Evolutionary conservation across 2,329 filamentous ascomycete genomes (phyloP), one percentile per base, ranked within the genome.

Genomic region (Cryphonectria radicalis): DNA sequence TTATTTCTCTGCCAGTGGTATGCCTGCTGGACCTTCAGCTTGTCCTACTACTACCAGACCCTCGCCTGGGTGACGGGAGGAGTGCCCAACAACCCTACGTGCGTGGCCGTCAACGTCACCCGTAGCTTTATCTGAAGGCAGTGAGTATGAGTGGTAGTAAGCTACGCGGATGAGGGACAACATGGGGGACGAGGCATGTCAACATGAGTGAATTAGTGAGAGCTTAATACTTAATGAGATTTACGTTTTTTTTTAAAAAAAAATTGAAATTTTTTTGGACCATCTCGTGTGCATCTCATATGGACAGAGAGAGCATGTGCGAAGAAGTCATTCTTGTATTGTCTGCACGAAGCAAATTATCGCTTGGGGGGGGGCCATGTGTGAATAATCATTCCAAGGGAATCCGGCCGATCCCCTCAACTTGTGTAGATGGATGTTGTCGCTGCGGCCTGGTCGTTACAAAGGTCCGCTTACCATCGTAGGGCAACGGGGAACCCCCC

Each of bases 51-150:
- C 74, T 81, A 81, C 73, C 76, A 80, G 32, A 76, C 78, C 3
- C 70, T 82, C 11, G 79, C 74, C 22, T 82, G 80, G 79, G 73
- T 76, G 5, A 76, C 76, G 13, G 59, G 70, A 10, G 70, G 73
- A 4, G 68, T 74, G 19, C 79, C 80, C n/a, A 76, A 77, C 73
- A 81, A 82, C 74, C 80, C 80, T 43, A 81, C 79, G 13, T 82
- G 80, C 72, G 74, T 77, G 71, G 63, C 76, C 3, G 79, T 81
- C 57, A 75, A 76, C n/a, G 77, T 82, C 72, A 73, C 72, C 22
- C 70, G 74, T 32, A 43, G 50, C 43, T 74, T 70, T 53, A 43
- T 71, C 35, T 72, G 46, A 68, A 68, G 68, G 17, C 35, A 63
- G 1, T 25, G 40, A 59, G 14, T 35, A 35, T 32, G 32, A 32